Percentiles rank a stretch among this genome's conserved stretches.
Conservation (phyloP, 345 rosid genomes). For the Draba incana region DNA sequence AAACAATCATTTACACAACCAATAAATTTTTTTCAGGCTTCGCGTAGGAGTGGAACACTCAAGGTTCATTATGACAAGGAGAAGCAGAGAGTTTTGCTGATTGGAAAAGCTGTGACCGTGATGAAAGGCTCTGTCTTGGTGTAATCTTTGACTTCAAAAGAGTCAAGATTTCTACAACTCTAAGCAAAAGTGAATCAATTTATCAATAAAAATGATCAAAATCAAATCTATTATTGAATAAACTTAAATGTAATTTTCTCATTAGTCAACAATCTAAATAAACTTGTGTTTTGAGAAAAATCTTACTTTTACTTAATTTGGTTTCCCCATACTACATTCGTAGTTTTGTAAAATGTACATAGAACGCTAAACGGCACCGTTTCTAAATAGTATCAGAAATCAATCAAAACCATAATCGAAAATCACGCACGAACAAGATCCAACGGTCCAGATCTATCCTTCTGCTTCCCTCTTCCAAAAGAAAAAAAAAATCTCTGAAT, state of each 20-base stretch:
- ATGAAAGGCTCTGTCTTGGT: conserved; percentile 61
- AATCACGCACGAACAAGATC: conserved; percentile 4
- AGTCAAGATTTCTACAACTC: not conserved
- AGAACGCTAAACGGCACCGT: too few relatives aligned
- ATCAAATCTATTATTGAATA: not conserved
- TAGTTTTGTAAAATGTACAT: too few relatives aligned
- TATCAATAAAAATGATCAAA: not conserved
- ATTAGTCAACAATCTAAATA: too few relatives aligned
- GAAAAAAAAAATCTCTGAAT: too few relatives aligned
- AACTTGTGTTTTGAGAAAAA: too few relatives aligned
- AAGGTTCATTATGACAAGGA: conserved; percentile 53
- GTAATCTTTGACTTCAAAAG: conserved; percentile 29
- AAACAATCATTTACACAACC: not conserved
- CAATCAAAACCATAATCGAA: too few relatives aligned
- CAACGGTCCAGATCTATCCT: conserved; percentile 33
- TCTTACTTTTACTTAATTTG: too few relatives aligned
- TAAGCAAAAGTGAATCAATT: not conserved
- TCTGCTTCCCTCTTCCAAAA: not conserved
- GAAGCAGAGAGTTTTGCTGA: conserved; percentile 58
- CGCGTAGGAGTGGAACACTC: conserved; percentile 60
- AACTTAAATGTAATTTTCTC: not conserved
- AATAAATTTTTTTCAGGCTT: conserved; percentile 43
- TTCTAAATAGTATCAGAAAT: too few relatives aligned
- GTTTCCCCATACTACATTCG: too few relatives aligned
- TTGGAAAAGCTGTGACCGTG: conserved; percentile 61